These are phyloP conservation scores for Diaporthe ilicicola DNA, from an alignment of 2,329 filamentous ascomycete species.

Conservation along the genomic window DNA sequence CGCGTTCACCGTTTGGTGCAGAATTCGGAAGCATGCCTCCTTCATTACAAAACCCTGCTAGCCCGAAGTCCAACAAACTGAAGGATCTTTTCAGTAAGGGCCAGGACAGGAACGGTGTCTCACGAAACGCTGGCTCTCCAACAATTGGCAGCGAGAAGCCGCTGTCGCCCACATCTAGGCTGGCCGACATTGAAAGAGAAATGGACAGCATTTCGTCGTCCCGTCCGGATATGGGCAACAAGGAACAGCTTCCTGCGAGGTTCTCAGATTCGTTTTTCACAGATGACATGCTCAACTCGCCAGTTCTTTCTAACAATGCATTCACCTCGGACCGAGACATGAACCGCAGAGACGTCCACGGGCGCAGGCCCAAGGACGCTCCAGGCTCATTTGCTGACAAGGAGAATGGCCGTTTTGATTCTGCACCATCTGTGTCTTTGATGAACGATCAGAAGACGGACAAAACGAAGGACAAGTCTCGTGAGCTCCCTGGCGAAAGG, in stretches of 20 bases:
- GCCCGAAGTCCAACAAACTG: neutral
- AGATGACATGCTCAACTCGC: neutral
- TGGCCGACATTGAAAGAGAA: constrained; percentile 7
- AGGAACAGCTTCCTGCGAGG: neutral
- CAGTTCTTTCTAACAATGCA: neutral
- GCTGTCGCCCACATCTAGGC: neutral
- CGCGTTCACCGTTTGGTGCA: neutral
- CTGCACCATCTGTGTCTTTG: neutral
- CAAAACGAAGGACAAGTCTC: constrained; percentile 18
- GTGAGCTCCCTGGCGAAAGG: neutral
- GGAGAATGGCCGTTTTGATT: neutral
- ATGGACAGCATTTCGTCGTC: neutral
- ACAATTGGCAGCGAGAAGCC: neutral
- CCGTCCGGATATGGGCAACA: neutral
- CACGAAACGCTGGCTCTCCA: neutral
- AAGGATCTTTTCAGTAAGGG: neutral
- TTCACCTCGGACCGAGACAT: neutral
- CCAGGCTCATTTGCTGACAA: neutral
- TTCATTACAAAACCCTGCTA: neutral
- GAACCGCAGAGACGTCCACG: neutral
- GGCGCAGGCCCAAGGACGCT: neutral
- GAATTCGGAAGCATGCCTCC: neutral
- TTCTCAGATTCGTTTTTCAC: neutral
- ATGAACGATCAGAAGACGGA: neutral
- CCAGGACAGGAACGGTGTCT: neutral